Percentiles rank a stretch among this genome's conserved stretches.
These are phyloP conservation scores for Iberis pinnata DNA, from an alignment of 345 rosid genomes.

Conservation along the genomic window DNA sequence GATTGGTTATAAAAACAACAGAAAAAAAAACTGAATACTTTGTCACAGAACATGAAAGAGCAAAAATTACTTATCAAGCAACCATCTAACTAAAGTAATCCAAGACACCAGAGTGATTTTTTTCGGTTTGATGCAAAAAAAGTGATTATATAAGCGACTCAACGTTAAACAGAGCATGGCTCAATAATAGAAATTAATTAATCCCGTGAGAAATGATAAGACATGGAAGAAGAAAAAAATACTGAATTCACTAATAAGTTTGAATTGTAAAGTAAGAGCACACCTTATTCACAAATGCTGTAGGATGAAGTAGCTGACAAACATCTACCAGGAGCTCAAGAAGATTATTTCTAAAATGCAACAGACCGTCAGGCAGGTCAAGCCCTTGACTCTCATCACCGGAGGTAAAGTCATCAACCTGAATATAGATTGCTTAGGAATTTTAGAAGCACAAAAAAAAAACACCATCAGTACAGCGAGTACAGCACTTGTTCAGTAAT, in stretches of 20 bases:
- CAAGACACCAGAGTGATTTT: conserved; percentile 5
- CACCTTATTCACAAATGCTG: conserved; percentile 69
- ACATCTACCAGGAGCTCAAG: conserved; percentile 84
- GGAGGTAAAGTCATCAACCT: conserved; percentile 79
- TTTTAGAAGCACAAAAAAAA: conserved; percentile 17
- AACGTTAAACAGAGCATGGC: conserved; percentile 1
- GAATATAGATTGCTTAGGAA: conserved; percentile 25
- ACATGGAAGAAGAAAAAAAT: conserved; percentile 5
- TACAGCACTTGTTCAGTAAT: conserved; percentile 5
- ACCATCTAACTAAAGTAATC: conserved; percentile 7
- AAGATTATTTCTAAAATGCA: conserved; percentile 77
- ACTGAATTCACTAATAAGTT: conserved; percentile 1
- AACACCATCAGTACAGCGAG: conserved; percentile 11
- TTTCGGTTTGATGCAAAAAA: neutral
- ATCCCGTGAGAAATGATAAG: conserved; percentile 5
- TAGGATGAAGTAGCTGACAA: conserved; percentile 70
- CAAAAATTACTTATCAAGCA: conserved; percentile 8
- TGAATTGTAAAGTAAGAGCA: conserved; percentile 25
- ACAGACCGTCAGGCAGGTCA: conserved; percentile 82
- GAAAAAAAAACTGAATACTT: neutral
- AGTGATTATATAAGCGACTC: neutral
- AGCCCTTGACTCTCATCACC: conserved; percentile 46
- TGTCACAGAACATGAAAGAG: conserved; percentile 14
- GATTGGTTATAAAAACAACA: neutral
- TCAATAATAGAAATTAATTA: neutral